Base-by-base conservation (phyloP, 2,329 filamentous ascomycete species). In the Colletotrichum abscissum region DNA sequence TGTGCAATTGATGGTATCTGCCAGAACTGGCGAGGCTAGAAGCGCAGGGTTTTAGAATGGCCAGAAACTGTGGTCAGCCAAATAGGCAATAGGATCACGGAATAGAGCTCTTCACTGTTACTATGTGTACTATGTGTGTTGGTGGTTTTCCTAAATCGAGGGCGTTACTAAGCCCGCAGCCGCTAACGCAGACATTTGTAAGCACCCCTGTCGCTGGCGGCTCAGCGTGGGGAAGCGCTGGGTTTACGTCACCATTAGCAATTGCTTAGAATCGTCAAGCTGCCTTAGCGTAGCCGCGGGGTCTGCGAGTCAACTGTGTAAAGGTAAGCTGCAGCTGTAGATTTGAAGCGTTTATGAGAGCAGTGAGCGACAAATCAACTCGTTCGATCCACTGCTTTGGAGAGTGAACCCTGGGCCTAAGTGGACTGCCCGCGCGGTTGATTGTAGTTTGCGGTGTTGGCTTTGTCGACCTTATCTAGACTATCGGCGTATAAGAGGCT, bases 171-270 rank as follows among this genome's bases (percentile, higher is more conserved):
- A 67, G 68, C 62, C 56, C 22, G n/a, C 26, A 12, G 12, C 19
- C 62, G n/a, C 26, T 28, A 67, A 49, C 26, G 67, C 72, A 68
- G 64, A 19, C 60, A 73, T 76, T 72, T 55, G 70, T 69, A 66
- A 66, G 66, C 67, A 38, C 60, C 42, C 59, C 28, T 60, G 69
- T 24, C 30, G 33, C 52, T 30, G 30, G 49, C 33, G 33, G n/a
- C 28, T 12, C 5, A 67, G 63, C 35, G 30, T 22, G 62, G 22
- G 49, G 30, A 30, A 64, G 24, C 52, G 55, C 49, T n/a, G n/a
- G 30, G 62, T 77, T 81, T 82, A 82, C 79, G 79, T 82, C 80
- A 82, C 78, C 62, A 80, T 82, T 78, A 76, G 77, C 78, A 81
- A 81, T 79, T 49, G 69, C 69, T 72, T 68, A 42, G 62, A 69